Evolutionary conservation across 371 early-diverging fungal species (phyloP).

Genomic region (Syncephalastrum sp.): DNA sequence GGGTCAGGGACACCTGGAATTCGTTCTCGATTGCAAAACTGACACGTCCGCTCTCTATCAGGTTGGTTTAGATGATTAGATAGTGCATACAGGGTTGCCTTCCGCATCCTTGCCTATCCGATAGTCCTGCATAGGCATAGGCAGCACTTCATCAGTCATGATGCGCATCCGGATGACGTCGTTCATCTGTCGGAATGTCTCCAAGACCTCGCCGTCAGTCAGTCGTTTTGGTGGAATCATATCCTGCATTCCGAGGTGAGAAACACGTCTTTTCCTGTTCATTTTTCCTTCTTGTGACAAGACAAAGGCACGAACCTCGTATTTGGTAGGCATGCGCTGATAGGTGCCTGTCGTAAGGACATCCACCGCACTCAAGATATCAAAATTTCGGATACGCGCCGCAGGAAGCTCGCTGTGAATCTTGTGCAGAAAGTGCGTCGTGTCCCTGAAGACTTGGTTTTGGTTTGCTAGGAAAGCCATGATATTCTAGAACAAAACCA

Average conservation of each 20-base stretch:
- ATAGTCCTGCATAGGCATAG: constrained; percentile 62
- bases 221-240: constrained; percentile 56
- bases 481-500: constrained; percentile 46
- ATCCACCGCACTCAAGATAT: constrained; percentile 74
- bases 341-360: constrained; percentile 75
- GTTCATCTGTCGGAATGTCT: constrained; percentile 60
- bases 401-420: constrained; percentile 62
- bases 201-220: constrained; percentile 51
- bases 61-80: not conserved
- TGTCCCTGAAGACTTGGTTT: constrained; percentile 64
- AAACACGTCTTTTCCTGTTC: no score
- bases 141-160: constrained; percentile 62
- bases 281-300: no score
- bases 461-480: constrained; percentile 73
- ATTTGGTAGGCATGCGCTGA: constrained; percentile 63
- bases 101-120: constrained; percentile 36
- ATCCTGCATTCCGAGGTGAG: constrained; percentile 20
- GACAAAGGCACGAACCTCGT: constrained; percentile 28
- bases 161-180: constrained; percentile 71
- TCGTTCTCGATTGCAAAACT: constrained; percentile 68
- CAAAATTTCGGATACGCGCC: constrained; percentile 74
- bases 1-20: constrained; percentile 62
- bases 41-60: constrained; percentile 35
- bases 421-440: constrained; percentile 69
- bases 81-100: not conserved